These are phyloP conservation scores for Thelonectria blattea DNA, from an alignment of 2,329 filamentous ascomycete genomes.

Conservation along the genomic window DNA sequence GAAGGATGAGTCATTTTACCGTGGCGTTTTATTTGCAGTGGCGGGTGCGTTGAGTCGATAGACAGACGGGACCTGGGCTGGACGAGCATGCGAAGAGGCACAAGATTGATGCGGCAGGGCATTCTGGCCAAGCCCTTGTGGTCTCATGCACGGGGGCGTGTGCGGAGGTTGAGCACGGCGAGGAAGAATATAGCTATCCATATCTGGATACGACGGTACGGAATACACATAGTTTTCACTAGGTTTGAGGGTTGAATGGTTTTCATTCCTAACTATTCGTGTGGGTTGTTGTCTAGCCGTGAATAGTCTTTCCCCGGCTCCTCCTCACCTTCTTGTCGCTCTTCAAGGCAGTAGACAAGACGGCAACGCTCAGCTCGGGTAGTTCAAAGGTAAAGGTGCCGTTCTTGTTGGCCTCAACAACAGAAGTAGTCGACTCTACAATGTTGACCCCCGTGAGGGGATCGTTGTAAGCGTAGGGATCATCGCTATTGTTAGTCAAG, in stretches of 20 bases:
- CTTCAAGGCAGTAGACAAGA: conserved; percentile 53
- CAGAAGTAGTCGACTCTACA: conserved; percentile 50
- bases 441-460: conserved; percentile 54
- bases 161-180: conserved; percentile 1
- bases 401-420: conserved; percentile 49
- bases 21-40: conserved; percentile 35
- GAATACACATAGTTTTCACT: not conserved
- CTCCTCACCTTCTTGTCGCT: conserved; percentile 9
- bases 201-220: not conserved
- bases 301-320: conserved; percentile 6
- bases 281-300: not conserved
- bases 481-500: conserved; percentile 47
- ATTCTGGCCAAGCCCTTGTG: not conserved
- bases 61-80: conserved; percentile 33
- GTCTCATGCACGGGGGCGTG: not conserved
- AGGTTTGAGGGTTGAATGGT: not conserved
- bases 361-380: conserved; percentile 61
- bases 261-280: not conserved
- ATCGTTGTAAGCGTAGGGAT: conserved; percentile 53
- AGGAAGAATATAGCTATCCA: conserved; percentile 4
- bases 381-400: conserved; percentile 59
- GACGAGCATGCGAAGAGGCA: conserved; percentile 11
- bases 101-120: conserved; percentile 23
- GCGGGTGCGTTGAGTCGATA: conserved; percentile 12
- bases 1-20: conserved; percentile 20